These are phyloP conservation scores for Calonectria leucothoes DNA, from an alignment of 2,329 filamentous ascomycete genomes.

Conservation along the genomic window DNA sequence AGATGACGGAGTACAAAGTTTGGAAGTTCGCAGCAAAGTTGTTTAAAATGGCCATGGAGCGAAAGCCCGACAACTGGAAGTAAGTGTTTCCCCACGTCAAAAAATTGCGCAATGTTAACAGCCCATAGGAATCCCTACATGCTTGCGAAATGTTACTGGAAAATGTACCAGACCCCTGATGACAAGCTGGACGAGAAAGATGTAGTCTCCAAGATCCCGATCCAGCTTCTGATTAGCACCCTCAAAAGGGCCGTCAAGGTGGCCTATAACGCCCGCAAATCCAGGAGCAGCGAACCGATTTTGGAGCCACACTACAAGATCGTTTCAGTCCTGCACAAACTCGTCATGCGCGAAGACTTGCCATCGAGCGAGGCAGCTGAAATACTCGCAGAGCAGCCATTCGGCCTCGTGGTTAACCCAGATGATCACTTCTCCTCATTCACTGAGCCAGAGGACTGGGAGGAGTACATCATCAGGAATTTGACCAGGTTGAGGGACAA, in stretches of 20 bases:
- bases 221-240: slow-evolving; percentile 57
- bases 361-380: slow-evolving; percentile 60
- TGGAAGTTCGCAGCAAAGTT: slow-evolving; percentile 70
- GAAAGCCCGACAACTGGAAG: slow-evolving; percentile 69
- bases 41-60: slow-evolving; percentile 66
- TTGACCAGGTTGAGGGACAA: slow-evolving; percentile 69
- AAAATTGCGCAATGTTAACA: slow-evolving; percentile 36
- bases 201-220: slow-evolving; percentile 43
- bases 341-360: slow-evolving; percentile 70
- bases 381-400: slow-evolving; percentile 67
- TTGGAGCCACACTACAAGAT: slow-evolving; percentile 96
- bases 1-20: slow-evolving; percentile 70
- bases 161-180: slow-evolving; percentile 66
- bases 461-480: slow-evolving; percentile 64
- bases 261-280: slow-evolving; percentile 64
- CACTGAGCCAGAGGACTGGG: slow-evolving; percentile 67
- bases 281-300: slow-evolving; percentile 77
- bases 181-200: slow-evolving; percentile 59
- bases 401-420: slow-evolving; percentile 52
- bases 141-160: slow-evolving; percentile 72
- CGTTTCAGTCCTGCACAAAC: slow-evolving; percentile 83
- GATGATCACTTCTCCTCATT: slow-evolving; percentile 51
- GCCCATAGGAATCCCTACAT: slow-evolving; percentile 65
- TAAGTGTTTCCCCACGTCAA: slow-evolving; percentile 44
- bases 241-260: slow-evolving; percentile 64